Conservation (phyloP, 2,329 filamentous ascomycete genomes). For the Sclerotinia nivalis region DNA sequence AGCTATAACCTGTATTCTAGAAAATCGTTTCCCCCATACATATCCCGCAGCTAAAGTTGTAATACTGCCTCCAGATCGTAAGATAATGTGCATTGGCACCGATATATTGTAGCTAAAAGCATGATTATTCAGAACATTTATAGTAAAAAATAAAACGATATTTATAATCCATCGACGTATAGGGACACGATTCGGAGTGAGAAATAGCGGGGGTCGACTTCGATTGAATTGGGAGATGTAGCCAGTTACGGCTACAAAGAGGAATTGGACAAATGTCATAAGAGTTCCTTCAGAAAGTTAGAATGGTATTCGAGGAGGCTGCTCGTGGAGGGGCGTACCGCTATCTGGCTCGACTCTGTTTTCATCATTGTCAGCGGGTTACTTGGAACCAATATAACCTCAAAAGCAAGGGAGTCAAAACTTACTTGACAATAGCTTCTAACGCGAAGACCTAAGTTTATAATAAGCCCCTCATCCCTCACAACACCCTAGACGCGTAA, state of each 20-base stretch:
- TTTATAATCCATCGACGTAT: constrained; percentile 84
- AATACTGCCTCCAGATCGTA: constrained; percentile 92
- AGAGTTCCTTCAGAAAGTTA: constrained; percentile 63
- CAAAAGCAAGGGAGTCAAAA: constrained; percentile 28
- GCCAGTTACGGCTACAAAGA: constrained; percentile 77
- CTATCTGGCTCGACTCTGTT: constrained; percentile 77
- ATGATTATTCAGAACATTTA: constrained; percentile 97
- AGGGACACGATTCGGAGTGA: constrained; percentile 78
- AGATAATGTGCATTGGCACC: constrained; percentile 93
- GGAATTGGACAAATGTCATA: constrained; percentile 85
- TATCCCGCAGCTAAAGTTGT: constrained; percentile 93
- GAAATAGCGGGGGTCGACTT: constrained; percentile 66
- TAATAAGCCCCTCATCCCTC: constrained; percentile 32
- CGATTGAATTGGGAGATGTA: constrained; percentile 73
- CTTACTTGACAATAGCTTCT: constrained; percentile 91
- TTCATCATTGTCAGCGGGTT: constrained; percentile 31
- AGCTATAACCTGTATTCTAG: constrained; percentile 74
- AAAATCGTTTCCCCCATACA: constrained; percentile 82
- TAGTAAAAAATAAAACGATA: constrained; percentile 85
- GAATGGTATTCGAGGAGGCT: constrained; percentile 18
- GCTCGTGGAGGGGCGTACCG: constrained; percentile 53
- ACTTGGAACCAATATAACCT: neutral
- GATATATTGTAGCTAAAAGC: constrained; percentile 97
- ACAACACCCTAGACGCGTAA: neutral
- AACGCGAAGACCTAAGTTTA: constrained; percentile 80